phyloP scores from a whole-genome alignment of 2,329 filamentous ascomycete genomes.

The Uncinocarpus reesii region DNA sequence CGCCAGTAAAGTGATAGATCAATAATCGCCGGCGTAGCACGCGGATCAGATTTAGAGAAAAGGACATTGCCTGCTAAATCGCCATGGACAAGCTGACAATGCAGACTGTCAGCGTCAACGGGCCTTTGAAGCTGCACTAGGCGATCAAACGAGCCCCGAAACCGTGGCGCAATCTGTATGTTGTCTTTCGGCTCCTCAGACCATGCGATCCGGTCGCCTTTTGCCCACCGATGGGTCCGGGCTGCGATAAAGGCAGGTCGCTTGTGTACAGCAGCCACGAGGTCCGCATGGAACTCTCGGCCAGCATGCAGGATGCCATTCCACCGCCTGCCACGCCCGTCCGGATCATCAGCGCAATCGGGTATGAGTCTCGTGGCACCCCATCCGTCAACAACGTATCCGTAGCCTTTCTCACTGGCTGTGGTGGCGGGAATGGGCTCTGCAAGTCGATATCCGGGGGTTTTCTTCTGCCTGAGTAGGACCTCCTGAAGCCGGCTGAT shows the following conservation, averaged over 20 bases:
- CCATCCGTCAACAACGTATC: constrained; percentile 12
- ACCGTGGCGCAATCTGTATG: neutral
- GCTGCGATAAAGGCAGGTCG: constrained; percentile 3
- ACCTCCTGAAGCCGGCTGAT: neutral
- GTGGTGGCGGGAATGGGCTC: neutral
- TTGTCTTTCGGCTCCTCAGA: neutral
- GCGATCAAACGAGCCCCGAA: neutral
- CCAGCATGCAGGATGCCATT: constrained; percentile 8
- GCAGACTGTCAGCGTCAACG: neutral
- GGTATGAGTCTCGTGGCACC: constrained; percentile 7
- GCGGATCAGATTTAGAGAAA: neutral
- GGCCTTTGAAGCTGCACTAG: constrained; percentile 3
- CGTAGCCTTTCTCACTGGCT: neutral
- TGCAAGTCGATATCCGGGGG: constrained; percentile 9
- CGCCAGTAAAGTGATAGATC: constrained; percentile 15
- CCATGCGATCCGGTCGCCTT: constrained; percentile 13
- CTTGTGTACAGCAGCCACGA: neutral
- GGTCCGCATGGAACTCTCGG: constrained; percentile 9
- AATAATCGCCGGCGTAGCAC: constrained; percentile 6
- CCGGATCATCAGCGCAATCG: neutral
- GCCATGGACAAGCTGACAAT: constrained; percentile 11
- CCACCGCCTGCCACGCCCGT: neutral
- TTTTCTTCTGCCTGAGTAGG: neutral
- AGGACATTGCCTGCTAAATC: constrained; percentile 13
- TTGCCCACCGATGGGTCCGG: constrained; percentile 12